Percentiles rank a stretch among this genome's conserved stretches.
phyloP scores from a whole-genome alignment of 1,284 basidiomycete species.

The Cutaneotrichosporon sp. region DNA sequence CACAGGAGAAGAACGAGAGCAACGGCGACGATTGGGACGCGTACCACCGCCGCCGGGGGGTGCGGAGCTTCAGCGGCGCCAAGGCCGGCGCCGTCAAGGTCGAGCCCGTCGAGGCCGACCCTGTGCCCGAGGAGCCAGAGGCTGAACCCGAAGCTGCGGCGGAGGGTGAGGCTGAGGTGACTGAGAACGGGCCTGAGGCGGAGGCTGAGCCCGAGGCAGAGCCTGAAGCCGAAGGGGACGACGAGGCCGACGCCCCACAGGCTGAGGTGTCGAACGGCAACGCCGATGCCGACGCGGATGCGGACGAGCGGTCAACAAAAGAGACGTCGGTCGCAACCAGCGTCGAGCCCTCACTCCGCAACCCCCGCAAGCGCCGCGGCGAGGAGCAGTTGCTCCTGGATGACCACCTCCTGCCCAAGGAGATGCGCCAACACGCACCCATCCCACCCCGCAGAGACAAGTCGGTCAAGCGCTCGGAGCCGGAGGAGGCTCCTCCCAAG shows the following conservation, averaged over 20 bases:
- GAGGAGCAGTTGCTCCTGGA: conserved; percentile 46
- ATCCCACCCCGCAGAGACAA: conserved; percentile 21
- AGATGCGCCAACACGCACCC: conserved; percentile 31
- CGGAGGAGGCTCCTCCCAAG: conserved; percentile 13
- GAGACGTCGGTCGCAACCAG: conserved; percentile 22
- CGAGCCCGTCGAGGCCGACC: conserved; percentile 48
- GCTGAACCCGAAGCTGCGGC: conserved; percentile 25
- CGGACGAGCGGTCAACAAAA: not conserved
- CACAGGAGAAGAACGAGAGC: not conserved
- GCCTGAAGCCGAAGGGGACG: conserved; percentile 21
- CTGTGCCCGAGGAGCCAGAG: conserved; percentile 13
- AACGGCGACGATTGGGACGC: conserved; percentile 34
- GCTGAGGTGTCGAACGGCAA: conserved; percentile 10
- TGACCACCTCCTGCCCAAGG: conserved; percentile 45
- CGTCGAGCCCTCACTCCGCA: not conserved
- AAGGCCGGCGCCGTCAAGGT: conserved; percentile 22
- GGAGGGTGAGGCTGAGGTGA: conserved; percentile 5
- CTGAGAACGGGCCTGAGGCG: not conserved
- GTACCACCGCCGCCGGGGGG: conserved; percentile 35
- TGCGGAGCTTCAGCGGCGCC: conserved; percentile 31
- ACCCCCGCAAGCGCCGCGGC: conserved; percentile 37
- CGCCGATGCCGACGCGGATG: not conserved
- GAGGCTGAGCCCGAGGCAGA: conserved; percentile 38
- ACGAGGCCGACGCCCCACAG: conserved; percentile 11
- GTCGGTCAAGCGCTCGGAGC: conserved; percentile 14